Percentiles rank a stretch among this genome's conserved stretches.
These are phyloP conservation scores for Xylariaceae sp. DNA, from an alignment of 2,329 filamentous ascomycete genomes.

Conservation along the genomic window DNA sequence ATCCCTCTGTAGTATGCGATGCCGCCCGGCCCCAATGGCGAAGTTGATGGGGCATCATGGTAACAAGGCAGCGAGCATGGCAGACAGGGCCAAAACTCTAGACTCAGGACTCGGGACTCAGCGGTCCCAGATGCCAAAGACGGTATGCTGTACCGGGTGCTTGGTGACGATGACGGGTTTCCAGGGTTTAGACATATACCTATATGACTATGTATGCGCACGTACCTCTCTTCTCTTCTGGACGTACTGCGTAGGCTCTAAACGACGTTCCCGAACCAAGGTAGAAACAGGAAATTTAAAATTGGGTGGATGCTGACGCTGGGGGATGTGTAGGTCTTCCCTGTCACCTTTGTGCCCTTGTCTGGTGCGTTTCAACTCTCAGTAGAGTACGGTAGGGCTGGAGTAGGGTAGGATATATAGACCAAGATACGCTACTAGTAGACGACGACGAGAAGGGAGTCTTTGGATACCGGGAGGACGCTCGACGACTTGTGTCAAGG, in stretches of 20 bases:
- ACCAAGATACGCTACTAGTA: too few species aligned
- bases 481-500: too few species aligned
- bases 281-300: conserved; percentile 37
- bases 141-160: conserved; percentile 12
- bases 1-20: not conserved
- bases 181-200: too few species aligned
- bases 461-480: too few species aligned
- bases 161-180: conserved; percentile 3
- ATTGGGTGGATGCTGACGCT: conserved; percentile 33
- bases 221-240: conserved; percentile 24
- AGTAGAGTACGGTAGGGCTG: too few species aligned
- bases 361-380: not conserved
- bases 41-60: conserved; percentile 8
- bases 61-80: conserved; percentile 2
- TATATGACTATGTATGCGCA: conserved; percentile 11
- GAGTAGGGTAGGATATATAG: too few species aligned
- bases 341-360: conserved; percentile 18
- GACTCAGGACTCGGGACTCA: too few species aligned
- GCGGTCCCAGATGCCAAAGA: conserved; percentile 5
- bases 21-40: conserved; percentile 4
- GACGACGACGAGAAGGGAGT: too few species aligned
- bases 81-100: not conserved
- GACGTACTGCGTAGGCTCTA: not conserved
- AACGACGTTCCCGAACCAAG: conserved; percentile 18
- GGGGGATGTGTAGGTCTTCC: conserved; percentile 18